Percentiles rank a stretch among this genome's conserved stretches.
Evolutionary conservation across 2,329 filamentous ascomycete species (phyloP).

Genomic region (Microdochium nivale): DNA sequence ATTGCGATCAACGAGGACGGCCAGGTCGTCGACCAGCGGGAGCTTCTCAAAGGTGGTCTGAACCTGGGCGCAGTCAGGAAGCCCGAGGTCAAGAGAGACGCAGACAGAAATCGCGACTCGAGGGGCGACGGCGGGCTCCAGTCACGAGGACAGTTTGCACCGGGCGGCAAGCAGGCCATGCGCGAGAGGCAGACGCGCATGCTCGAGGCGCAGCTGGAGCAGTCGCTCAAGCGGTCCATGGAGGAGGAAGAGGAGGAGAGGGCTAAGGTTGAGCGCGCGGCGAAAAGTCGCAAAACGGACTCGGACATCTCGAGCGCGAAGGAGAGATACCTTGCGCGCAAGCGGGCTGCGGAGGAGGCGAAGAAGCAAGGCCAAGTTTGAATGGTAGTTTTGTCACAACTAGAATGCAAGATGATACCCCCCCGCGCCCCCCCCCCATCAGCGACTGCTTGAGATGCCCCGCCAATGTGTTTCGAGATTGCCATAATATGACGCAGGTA

Average conservation of each 20-base stretch:
- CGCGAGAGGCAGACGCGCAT: conserved; percentile 70
- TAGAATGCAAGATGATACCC: no score
- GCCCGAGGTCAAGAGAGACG: conserved; percentile 25
- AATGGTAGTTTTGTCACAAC: not conserved
- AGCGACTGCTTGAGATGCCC: no score
- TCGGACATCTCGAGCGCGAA: conserved; percentile 68
- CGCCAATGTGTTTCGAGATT: no score
- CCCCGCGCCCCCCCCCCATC: no score
- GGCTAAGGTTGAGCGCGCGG: conserved; percentile 51
- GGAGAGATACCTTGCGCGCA: conserved; percentile 71
- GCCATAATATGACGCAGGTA: no score
- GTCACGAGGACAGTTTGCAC: conserved; percentile 23
- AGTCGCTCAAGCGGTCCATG: conserved; percentile 61
- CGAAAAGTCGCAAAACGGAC: conserved; percentile 72
- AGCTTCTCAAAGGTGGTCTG: conserved; percentile 66
- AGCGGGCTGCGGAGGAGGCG: conserved; percentile 63
- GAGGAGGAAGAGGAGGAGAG: conserved; percentile 61
- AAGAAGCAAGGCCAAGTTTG: conserved; percentile 36
- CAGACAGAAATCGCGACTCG: conserved; percentile 17
- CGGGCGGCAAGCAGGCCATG: conserved; percentile 54
- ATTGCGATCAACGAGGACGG: conserved; percentile 75
- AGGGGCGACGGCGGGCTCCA: conserved; percentile 19
- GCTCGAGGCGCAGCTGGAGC: conserved; percentile 70
- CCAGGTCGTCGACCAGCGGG: conserved; percentile 75
- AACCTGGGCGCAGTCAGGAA: conserved; percentile 63